A percentile compares a stretch with the other conserved stretches of the same genome.
These are phyloP conservation scores for Sordariomycetes sp. DNA, from an alignment of 2,329 filamentous ascomycete genomes.

Conservation along the genomic window DNA sequence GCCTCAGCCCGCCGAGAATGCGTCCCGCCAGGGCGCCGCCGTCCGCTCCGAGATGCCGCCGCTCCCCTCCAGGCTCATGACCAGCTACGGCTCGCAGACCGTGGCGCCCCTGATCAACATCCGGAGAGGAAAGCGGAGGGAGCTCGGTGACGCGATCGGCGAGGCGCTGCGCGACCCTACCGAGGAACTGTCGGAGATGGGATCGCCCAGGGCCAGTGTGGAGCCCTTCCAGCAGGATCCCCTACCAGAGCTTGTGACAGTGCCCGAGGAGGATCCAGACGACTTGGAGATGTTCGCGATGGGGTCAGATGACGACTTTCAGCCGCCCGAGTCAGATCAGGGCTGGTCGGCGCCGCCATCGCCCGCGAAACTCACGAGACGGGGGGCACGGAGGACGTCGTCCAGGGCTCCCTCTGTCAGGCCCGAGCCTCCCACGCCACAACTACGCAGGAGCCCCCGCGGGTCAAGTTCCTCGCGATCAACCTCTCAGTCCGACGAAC, in stretches of 20 bases:
- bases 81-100: conserved; percentile 13
- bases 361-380: background rate
- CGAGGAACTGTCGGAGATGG: conserved; percentile 4
- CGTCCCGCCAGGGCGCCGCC: conserved; percentile 6
- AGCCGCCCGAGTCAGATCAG: background rate
- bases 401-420: background rate
- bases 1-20: background rate
- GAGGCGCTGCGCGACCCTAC: conserved; percentile 9
- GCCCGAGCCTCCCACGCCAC: background rate
- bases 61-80: conserved; percentile 11
- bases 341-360: background rate
- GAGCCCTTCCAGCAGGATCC: background rate
- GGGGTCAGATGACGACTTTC: background rate
- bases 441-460: background rate
- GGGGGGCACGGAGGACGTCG: background rate
- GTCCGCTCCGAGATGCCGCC: conserved; percentile 11
- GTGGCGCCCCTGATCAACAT: conserved; percentile 11
- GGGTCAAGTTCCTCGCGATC: background rate
- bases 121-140: conserved; percentile 10
- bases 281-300: background rate
- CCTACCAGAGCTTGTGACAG: background rate
- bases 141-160: conserved; percentile 10
- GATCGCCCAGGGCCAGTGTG: background rate
- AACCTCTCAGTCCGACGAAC: background rate
- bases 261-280: background rate